Base-by-base conservation (phyloP, 2,329 filamentous ascomycete genomes). In the Torrubiella hemipterigena region DNA sequence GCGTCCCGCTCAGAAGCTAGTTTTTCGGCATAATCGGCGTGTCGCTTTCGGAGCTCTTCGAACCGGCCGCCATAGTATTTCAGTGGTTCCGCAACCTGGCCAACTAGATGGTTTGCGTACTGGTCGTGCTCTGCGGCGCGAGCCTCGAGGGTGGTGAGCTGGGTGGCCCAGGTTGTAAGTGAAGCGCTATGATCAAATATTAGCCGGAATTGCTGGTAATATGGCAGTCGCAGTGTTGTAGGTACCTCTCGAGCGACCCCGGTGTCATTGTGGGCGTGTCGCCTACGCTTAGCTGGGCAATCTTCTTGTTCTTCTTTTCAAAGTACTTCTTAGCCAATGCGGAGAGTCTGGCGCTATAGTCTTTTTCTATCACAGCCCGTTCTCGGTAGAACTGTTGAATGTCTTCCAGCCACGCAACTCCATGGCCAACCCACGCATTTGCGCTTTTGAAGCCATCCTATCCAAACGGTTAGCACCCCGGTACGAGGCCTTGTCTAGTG, bases 381-480 rank as follows among this genome's bases (percentile, higher is more conserved):
- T 98, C 91, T 41, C 91, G 83, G 65, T 96, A 98, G 65, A 96
- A 98, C 50, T 84, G 78, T 56, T 98, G 85, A 40, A 98, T 83
- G 48, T 98, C 91, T 48, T 95, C 89, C 37, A 98, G 77, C 89
- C 89, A 98, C 42, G 73, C 67, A 54, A 98, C 93, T 41, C 89
- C 86, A 54, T 83, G 78, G 40, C 76, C 69, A 35, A 93, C 83
- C 91, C 91, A 98, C 47, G 71, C 75, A 60, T 87, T 95, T 53
- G 93, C 86, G 13, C 85, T 76, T 59, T 93, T 95, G 69, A 95
- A 98, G 51, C 82, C 84, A 76, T 98, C 91, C 85, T 95, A 30
- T 12, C 15, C 26, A 24, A 27, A 28, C 8, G 50, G 36, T 35
- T 25, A 34, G 18, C 41, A 28, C 28, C 26, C 27, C 26, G 31